Base-by-base conservation (phyloP, 2,329 filamentous ascomycete genomes). In the Fusarium sacchari region DNA sequence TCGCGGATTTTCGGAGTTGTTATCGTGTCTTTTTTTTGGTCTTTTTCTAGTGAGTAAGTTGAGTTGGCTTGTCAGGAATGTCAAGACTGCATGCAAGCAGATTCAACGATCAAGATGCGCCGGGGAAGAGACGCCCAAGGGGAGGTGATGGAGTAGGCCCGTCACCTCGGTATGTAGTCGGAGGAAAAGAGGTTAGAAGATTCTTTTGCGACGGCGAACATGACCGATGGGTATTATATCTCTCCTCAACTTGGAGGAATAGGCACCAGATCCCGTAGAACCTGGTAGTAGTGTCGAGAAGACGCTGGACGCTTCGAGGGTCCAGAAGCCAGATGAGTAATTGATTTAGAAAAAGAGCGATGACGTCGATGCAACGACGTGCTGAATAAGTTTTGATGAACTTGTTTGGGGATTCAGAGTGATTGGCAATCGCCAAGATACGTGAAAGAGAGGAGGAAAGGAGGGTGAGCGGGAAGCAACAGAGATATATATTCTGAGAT, bases 111-210 rank as follows among this genome's bases (percentile, higher is more conserved):
- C 67, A 65, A 71, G 65, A 70, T 69, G 68, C 74, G 73, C 61
- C 64, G 71, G 71, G 71, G 71, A 74, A 73, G 71, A 77, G 77
- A 84, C 80, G 85, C 83, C 84, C 83, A 81, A 82, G 81, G 84
- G 82, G 84, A 84, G 85, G 82, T 83, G 81, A 80, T 78, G 64
- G 82, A 83, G 82, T 82, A 84, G 80, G 81, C 84, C 83, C 82
- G 87, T 89, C 88, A 89, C 88, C 88, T 88, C 85, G 87, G 86
- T 88, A 88, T 88, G 85, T 87, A 85, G 84, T 88, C 86, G 87
- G 86, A 86, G 80, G 86, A 86, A 85, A 85, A 86, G 86, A 84
- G 86, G 82, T 85, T 87, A 81, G 83, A 85, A 82, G 82, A 83
- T 79, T 83, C 83, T 86, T 83, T 86, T 86, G 84, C 84, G 86